Evolutionary conservation across 306 rosid genomes (phyloP).

Genomic region (Vigna nakashimae): DNA sequence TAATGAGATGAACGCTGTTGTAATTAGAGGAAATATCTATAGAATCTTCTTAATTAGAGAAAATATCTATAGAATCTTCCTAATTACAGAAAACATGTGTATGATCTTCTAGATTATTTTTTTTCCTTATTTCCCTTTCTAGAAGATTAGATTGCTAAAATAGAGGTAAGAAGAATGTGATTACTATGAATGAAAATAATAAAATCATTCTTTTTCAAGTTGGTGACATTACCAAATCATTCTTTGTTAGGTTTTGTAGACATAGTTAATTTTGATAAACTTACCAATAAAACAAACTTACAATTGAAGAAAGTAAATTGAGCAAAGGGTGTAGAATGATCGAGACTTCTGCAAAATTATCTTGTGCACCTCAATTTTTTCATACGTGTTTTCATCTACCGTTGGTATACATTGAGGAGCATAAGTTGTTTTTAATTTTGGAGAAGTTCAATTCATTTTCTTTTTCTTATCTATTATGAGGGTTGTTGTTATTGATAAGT

Average conservation of each 20-base stretch:
- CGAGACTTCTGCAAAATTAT: not conserved
- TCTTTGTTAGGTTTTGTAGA: not conserved
- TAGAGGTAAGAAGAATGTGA: no score
- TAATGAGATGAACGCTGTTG: not conserved
- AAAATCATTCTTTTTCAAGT: no score
- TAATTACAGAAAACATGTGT: no score
- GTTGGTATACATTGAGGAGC: not conserved
- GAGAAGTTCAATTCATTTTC: not conserved
- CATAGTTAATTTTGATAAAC: not conserved
- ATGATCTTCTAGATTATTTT: no score
- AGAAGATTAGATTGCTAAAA: no score
- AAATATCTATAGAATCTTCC: no score
- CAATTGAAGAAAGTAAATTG: slow-evolving; percentile 4
- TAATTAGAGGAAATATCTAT: no score
- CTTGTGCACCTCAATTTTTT: not conserved
- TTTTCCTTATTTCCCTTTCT: no score
- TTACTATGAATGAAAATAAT: no score
- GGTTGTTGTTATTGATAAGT: not conserved
- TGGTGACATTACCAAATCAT: not conserved
- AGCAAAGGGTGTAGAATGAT: not conserved
- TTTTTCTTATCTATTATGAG: not conserved
- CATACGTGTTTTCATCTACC: not conserved
- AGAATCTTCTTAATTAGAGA: no score
- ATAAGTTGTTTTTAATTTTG: not conserved
- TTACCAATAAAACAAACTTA: not conserved